A percentile compares a stretch with the other conserved stretches of the same genome.
These are phyloP conservation scores for Alternaria postmessia DNA, from an alignment of 2,329 filamentous ascomycete genomes.

Conservation along the genomic window DNA sequence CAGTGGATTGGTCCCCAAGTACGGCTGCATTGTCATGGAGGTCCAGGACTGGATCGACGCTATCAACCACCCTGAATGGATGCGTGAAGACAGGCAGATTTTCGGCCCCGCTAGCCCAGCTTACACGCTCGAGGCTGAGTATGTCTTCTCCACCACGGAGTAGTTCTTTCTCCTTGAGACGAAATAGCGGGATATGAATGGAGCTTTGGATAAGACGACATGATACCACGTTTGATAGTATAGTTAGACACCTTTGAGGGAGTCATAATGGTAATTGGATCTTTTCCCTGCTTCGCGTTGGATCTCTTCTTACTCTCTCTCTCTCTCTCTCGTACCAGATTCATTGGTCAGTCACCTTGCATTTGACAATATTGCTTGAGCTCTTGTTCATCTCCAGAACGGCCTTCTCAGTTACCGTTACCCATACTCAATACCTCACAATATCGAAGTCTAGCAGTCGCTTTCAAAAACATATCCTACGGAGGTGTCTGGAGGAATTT, in stretches of 20 bases:
- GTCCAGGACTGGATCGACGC: slow-evolving; percentile 93
- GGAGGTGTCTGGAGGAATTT: not conserved
- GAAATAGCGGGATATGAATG: not conserved
- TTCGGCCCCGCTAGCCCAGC: slow-evolving; percentile 55
- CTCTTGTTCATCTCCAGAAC: not conserved
- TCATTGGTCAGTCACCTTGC: not conserved
- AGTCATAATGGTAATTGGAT: slow-evolving; percentile 19
- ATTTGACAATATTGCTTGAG: not conserved
- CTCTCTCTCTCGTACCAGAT: not conserved
- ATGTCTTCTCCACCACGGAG: slow-evolving; percentile 52
- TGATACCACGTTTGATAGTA: slow-evolving; percentile 15
- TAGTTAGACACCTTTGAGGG: slow-evolving; percentile 9
- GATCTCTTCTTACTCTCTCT: not conserved
- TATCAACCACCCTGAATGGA: slow-evolving; percentile 92
- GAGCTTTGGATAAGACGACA: slow-evolving; percentile 4
- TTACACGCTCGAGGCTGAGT: slow-evolving; percentile 56
- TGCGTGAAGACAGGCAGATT: slow-evolving; percentile 64
- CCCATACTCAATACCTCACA: not conserved
- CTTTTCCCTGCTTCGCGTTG: not conserved
- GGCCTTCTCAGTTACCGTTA: not conserved
- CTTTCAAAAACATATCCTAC: not conserved
- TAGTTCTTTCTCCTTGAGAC: not conserved
- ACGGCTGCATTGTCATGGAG: slow-evolving; percentile 89
- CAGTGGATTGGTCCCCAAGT: slow-evolving; percentile 72
- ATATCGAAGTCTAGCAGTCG: not conserved